Base-by-base conservation (phyloP, 2,329 filamentous ascomycete species). In the Colletotrichum aenigma region DNA sequence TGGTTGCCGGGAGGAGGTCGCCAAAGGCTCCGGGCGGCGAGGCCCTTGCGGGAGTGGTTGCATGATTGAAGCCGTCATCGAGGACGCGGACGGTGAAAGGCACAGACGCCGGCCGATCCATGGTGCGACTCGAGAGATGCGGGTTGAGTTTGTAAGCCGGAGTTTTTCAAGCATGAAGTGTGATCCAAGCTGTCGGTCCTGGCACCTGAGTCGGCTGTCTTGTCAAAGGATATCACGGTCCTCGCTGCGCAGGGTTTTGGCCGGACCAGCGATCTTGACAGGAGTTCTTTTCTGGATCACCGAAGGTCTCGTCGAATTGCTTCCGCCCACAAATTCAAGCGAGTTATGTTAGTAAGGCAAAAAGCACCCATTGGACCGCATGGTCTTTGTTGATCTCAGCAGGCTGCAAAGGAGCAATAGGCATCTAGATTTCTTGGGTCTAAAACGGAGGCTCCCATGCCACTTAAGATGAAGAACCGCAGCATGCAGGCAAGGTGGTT, bases 1-100 rank as follows among this genome's bases (percentile, higher is more conserved):
- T 77, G 10, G 82, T 78, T 21, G 83, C 82, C 8, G 83, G 82
- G 52, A 83, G 77, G 21, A 81, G 70, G 70, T 61, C 34, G 21
- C 62, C 52, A 65, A 80, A 78, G 32, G 77, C 76, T 16, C 26
- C 30, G 18, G 52, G 34, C 66, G 66, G 34, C 66, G 66, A 34
- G 43, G 64, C 26, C 43, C 32, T 43, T 43, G 56, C 18, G n/a
- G 58, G 30, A 24, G 64, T 52, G 26, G 48, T 34, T 52, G 65
- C 64, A 52, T 48, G 62, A 58, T 34, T 43, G 62, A 24, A 21
- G 34, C 64, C 43, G 60, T 76, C 70, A 36, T 76, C 70, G 58
- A 76, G 65, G 21, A 74, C 74, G 18, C 74, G 74, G 70, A 73
- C 70, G 43, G 70, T 52, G 52, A 76, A 76, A 58, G 74, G 74